Evolutionary conservation across 2,329 filamentous ascomycete species (phyloP), one percentile per base, ranked within the genome.

Genomic region (Mycocentrospora acerina): DNA sequence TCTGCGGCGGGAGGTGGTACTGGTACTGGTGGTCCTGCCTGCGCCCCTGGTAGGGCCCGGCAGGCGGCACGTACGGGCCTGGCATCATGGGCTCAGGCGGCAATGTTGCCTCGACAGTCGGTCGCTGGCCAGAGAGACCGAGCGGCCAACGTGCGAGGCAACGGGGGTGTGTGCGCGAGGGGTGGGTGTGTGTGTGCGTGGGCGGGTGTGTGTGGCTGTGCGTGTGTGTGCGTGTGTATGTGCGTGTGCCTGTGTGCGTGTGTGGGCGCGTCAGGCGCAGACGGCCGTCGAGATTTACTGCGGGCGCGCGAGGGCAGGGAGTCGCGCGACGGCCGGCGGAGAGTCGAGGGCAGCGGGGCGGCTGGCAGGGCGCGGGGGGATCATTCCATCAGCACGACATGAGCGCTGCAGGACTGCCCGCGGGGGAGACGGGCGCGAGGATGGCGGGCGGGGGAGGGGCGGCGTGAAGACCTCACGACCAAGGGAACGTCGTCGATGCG

Each of bases 11-110:
- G 35, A 62, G 49, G 24, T 59, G 51, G 41, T 69, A 60, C 42
- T 62, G 55, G 44, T 64, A 63, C 32, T 54, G 55, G 30, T 44
- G 44, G 24, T 55, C 56, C 48, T 71, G 70, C 51, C 71, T 64
- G 41, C 70, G 62, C 33, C 62, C 63, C 43, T 63, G 64, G 50
- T 71, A 63, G 26, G 64, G 66, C 40, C 60, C 62, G 43, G 64
- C 51, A 45, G 67, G 64, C 37, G 64, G 67, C 29, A 67, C 55
- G 39, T 70, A 64, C 40, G 83, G 81, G 78, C 84, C 84, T 80
- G 67, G 66, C 84, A 88, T 88, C 83, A 78, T 87, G 80, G 80
- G 82, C 81, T 79, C 72, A 80, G 77, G 44, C 40, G 48, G 39
- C 48, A 51, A 42, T 58, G 63, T 60, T 64, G 65, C 64, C 64